Evolutionary conservation across 345 rosid species (phyloP), one percentile per base, ranked within the genome.

Genomic region (Reutealis trisperma): DNA sequence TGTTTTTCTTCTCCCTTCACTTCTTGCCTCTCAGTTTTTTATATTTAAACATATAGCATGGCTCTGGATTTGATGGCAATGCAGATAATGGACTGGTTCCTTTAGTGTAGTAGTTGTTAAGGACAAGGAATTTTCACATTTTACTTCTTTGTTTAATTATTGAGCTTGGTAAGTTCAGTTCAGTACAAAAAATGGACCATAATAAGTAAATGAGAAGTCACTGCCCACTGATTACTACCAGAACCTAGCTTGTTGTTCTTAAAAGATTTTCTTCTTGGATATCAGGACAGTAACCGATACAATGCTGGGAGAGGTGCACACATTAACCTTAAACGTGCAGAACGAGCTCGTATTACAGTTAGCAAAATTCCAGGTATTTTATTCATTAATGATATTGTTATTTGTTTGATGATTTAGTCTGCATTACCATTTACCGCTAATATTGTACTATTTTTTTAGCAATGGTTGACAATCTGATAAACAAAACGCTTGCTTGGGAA

Each of bases 221-320:
- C 74, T 12, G 1, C 1, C 32, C 41, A n/a, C 74, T 12, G 1
- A 1, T 80, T 80, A 27, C 24, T 55, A 19, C 32, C 24, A 25
- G 65, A 57, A 72, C 70, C 62, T 37, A 5, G 49, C 69, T 45
- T 58, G 42, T 14, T 8, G 27, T 72, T 57, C 25, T 58, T 52
- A 69, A 65, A 59, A 22, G 9, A 42, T 18, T 76, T 19, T 78
- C 52, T 67, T 67, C 21, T 70, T 67, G 24, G 52, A 67, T 76
- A 69, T 63, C 82, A 96, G 99, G 98, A 96, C 81, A 84, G 84
- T 63, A 96, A 93, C 73, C 78, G 96, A 22, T 93, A 96, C 80
- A 85, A 72, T 78, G 93, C 98, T 22, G 99, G 98, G 67, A 91
- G 97, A 87, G 98, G 99, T 74, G 94, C 91, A 52, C 99, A 96